Evolutionary conservation across 495 filamentous ascomycete species (phyloP).

Genomic region (Daldinia vernicosa): DNA sequence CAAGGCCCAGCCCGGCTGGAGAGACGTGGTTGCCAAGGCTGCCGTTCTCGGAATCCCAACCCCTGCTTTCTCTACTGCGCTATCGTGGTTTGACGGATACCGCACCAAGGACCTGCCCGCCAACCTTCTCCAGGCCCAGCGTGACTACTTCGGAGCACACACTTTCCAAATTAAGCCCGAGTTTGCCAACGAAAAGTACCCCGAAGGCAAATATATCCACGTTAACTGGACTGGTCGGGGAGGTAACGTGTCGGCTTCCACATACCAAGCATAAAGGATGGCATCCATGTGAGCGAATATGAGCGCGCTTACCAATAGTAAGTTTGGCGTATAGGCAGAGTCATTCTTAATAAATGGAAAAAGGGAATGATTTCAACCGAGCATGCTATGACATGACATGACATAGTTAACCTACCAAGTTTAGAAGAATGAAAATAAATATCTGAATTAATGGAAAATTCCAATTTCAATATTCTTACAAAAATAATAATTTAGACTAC

Average conservation of each 20-base stretch:
- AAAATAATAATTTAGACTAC: neutral
- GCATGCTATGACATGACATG: conserved; percentile 27
- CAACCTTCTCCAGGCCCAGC: conserved; percentile 97
- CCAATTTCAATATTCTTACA: conserved; percentile 13
- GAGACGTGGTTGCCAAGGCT: conserved; percentile 90
- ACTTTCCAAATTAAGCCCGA: conserved; percentile 98
- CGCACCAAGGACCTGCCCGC: conserved; percentile 93
- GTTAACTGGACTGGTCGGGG: conserved; percentile 99
- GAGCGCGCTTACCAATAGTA: conserved; percentile 13
- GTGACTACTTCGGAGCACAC: conserved; percentile 99
- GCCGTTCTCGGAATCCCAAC: conserved; percentile 94
- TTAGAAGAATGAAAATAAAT: conserved; percentile 41
- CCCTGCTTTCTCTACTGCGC: conserved; percentile 93
- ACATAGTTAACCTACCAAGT: conserved; percentile 5
- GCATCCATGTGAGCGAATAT: conserved; percentile 1
- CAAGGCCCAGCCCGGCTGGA: conserved; percentile 94
- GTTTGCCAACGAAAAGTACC: conserved; percentile 81
- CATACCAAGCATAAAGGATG: conserved; percentile 85
- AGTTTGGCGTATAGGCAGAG: conserved; percentile 12
- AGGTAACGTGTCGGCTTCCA: conserved; percentile 95
- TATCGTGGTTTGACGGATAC: conserved; percentile 98
- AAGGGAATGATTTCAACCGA: conserved; percentile 21
- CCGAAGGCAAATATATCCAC: conserved; percentile 89
- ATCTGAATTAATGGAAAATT: conserved; percentile 26
- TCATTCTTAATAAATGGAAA: conserved; percentile 31